These are phyloP conservation scores for Neocucurbitaria cava DNA, from an alignment of 2,329 filamentous ascomycete species.

Conservation along the genomic window DNA sequence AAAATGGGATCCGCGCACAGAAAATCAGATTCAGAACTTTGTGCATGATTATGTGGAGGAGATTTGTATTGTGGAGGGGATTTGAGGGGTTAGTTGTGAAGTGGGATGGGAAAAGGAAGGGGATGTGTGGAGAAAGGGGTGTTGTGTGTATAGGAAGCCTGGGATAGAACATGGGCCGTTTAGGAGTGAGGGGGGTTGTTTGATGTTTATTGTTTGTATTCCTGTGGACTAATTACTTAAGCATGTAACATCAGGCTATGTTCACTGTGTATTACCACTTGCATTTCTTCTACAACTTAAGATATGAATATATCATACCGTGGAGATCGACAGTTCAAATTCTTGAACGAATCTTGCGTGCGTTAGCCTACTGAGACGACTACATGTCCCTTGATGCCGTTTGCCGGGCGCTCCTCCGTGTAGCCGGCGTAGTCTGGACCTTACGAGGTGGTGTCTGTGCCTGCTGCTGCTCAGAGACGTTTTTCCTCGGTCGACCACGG, in stretches of 20 bases:
- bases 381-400: background rate
- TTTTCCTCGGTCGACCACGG: background rate
- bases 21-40: conserved; percentile 16
- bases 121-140: conserved; percentile 10
- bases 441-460: background rate
- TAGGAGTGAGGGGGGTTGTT: conserved; percentile 8
- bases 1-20: conserved; percentile 8
- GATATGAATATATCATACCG: background rate
- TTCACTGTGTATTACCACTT: background rate
- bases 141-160: conserved; percentile 13
- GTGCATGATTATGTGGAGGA: conserved; percentile 14
- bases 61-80: conserved; percentile 9
- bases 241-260: too few relatives aligned
- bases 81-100: conserved; percentile 3
- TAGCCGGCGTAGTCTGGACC: background rate
- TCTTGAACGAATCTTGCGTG: background rate
- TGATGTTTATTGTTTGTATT: conserved; percentile 15
- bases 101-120: conserved; percentile 7
- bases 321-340: background rate
- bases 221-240: too few relatives aligned
- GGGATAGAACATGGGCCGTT: conserved; percentile 17
- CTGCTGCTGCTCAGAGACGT: too few relatives aligned
- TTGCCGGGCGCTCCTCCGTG: background rate
- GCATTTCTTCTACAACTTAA: background rate
- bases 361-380: background rate